Percentiles rank a stretch among this genome's conserved stretches.
phyloP scores from a whole-genome alignment of 345 rosid genomes.

The Hibiscus mutabilis region DNA sequence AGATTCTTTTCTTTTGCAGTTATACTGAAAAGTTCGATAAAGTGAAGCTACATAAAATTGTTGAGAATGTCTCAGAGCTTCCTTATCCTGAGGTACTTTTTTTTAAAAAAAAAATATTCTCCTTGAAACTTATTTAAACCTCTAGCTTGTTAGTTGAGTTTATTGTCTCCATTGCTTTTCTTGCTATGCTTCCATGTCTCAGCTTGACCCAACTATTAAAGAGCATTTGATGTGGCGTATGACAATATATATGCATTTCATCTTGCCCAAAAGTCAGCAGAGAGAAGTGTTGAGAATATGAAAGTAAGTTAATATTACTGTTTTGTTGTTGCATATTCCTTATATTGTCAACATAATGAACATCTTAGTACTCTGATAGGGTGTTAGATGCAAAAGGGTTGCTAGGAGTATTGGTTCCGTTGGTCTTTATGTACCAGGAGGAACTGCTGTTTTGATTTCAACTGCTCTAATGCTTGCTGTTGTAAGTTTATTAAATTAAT shows the following conservation, averaged over 20 bases:
- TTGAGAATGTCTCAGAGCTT: slow-evolving; percentile 61
- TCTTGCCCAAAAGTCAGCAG: slow-evolving; percentile 65
- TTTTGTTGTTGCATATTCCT: slow-evolving; percentile 6
- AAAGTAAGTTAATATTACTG: slow-evolving; percentile 40
- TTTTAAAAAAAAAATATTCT: not conserved
- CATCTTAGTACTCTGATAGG: slow-evolving; percentile 29
- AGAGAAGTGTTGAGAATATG: slow-evolving; percentile 67
- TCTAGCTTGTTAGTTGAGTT: not conserved
- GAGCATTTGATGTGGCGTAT: slow-evolving; percentile 89
- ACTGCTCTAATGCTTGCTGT: slow-evolving; percentile 91
- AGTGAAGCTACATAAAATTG: slow-evolving; percentile 48
- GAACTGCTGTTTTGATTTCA: slow-evolving; percentile 90
- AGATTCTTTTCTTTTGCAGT: slow-evolving; percentile 28
- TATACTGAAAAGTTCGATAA: slow-evolving; percentile 78
- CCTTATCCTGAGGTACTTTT: slow-evolving; percentile 55
- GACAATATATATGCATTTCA: slow-evolving; percentile 82
- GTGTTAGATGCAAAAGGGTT: slow-evolving; percentile 84
- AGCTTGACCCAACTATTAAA: slow-evolving; percentile 56
- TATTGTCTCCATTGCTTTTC: not conserved
- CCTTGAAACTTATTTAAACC: not conserved
- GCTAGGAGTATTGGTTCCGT: slow-evolving; percentile 83
- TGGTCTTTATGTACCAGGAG: slow-evolving; percentile 95
- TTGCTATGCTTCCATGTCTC: slow-evolving; percentile 11
- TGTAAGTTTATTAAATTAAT: slow-evolving; percentile 37
- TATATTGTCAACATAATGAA: not conserved